Conservation (phyloP, 1,284 basidiomycete species). For the Apiotrichum sp. region DNA sequence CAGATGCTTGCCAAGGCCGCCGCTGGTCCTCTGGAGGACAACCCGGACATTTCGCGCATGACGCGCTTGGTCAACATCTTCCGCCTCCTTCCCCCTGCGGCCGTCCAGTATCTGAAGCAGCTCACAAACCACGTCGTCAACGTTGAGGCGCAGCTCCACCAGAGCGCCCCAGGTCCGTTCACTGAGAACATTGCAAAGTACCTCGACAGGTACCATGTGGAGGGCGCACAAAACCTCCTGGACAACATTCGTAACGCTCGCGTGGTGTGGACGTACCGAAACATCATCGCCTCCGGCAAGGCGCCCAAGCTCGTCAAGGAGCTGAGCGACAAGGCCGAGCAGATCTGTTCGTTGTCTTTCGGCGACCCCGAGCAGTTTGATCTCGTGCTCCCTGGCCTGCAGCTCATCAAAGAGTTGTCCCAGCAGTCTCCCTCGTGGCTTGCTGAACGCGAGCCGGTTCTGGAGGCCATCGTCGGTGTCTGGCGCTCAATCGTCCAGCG, state of each 20-base stretch:
- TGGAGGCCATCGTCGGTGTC: conserved; percentile 63
- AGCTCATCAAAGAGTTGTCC: conserved; percentile 72
- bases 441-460: conserved; percentile 52
- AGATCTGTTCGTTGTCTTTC: conserved; percentile 59
- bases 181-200: conserved; percentile 89
- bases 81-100: conserved; percentile 86
- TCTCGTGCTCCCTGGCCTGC: conserved; percentile 61
- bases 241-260: conserved; percentile 66
- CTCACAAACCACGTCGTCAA: conserved; percentile 86
- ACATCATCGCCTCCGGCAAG: conserved; percentile 67
- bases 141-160: conserved; percentile 85
- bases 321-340: conserved; percentile 59
- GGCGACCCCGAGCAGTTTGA: conserved; percentile 53
- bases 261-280: conserved; percentile 72
- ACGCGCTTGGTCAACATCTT: conserved; percentile 95
- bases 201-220: conserved; percentile 80
- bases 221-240: conserved; percentile 80
- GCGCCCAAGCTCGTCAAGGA: conserved; percentile 72
- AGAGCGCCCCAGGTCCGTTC: conserved; percentile 84
- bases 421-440: conserved; percentile 57
- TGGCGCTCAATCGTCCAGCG: conserved; percentile 56
- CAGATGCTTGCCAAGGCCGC: conserved; percentile 76
- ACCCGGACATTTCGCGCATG: conserved; percentile 86
- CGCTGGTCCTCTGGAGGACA: conserved; percentile 71
- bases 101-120: conserved; percentile 84